Base-by-base conservation (phyloP, 2,329 filamentous ascomycete species). In the Aotearoamyces nothofagi region DNA sequence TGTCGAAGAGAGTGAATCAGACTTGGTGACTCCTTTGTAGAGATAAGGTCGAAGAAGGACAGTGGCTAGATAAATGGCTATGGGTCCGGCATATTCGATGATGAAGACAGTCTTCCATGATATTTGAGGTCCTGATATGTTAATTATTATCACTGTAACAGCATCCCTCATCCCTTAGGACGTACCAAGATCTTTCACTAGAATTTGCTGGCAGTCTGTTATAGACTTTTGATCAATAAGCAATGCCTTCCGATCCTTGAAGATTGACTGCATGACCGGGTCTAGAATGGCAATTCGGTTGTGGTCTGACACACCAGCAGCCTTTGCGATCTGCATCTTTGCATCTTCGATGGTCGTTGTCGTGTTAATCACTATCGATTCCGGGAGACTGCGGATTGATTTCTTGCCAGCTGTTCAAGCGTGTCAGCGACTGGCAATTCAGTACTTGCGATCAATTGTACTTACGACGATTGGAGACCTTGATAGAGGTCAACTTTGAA, bases 101-200 rank as follows among this genome's bases (percentile, higher is more conserved):
- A 94, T 60, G 63, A 87, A 98, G 53, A 96, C 87, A 35, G 82
- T 90, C 39, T 74, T 76, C 90, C 90, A 98, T 37, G 72, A 73
- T 32, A 94, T 78, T 55, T 98, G 90, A 27, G 76, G 70, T 10
- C 90, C 84, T 92, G 34, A 19, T 13, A 15, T 23, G 11, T 8
- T 6, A 14, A 27, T 9, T 19, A 36, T 53, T 37, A 51, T 40
- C 5, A 30, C 25, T 27, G 30, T 34, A 17, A 32, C 17, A 24
- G 13, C 19, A 23, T 22, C 24, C 13, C 22, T 12, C 20, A 11
- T 10, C 26, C 10, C 24, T 17, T 22, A 17, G 30, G 27, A 28
- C 66, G 30, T 67, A 87, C 84, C 90, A 16, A 98, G 65, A 51
- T 98, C 87, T 60, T 98, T 96, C 39, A 96, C 80, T 42, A 90